Percentiles rank a stretch among this genome's conserved stretches.
phyloP scores from a whole-genome alignment of 768 basidiomycete species.

The Chiua virens region DNA sequence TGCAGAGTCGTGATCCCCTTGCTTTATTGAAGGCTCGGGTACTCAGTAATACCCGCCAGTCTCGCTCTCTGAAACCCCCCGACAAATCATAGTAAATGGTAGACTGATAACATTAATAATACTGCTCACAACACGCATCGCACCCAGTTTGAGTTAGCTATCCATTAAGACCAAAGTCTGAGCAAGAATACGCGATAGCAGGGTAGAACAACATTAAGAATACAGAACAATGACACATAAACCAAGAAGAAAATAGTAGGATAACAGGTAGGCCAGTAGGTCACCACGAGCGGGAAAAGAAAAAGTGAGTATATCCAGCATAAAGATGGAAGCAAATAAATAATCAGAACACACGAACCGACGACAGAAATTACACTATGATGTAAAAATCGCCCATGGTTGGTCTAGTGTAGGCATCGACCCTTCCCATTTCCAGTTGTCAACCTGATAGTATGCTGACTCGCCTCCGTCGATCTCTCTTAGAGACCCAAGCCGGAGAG shows the following conservation, averaged over 20 bases:
- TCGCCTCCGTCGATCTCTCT: conserved; percentile 78
- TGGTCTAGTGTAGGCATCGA: conserved; percentile 63
- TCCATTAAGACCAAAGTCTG: conserved; percentile 36
- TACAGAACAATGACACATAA: conserved; percentile 50
- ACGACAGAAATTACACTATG: conserved; percentile 25
- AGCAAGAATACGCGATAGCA: conserved; percentile 49
- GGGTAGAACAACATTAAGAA: conserved; percentile 59
- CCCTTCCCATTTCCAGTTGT: conserved; percentile 73
- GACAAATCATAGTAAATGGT: conserved; percentile 15
- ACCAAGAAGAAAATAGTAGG: conserved; percentile 40
- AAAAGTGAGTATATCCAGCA: conserved; percentile 42
- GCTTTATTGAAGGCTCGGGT: conserved; percentile 54
- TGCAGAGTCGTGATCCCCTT: conserved; percentile 32
- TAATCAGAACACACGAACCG: conserved; percentile 35
- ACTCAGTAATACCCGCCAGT: conserved; percentile 52
- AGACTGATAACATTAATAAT: conserved; percentile 4
- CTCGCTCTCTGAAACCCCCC: conserved; percentile 27
- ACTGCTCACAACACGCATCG: conserved; percentile 11
- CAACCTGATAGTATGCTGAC: conserved; percentile 57
- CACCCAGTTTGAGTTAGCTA: conserved; percentile 16
- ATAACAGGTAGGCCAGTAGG: conserved; percentile 36
- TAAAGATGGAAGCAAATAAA: conserved; percentile 42
- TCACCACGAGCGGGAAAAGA: conserved; percentile 18
- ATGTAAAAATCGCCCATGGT: conserved; percentile 68
- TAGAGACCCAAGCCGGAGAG: conserved; percentile 57